Conservation (phyloP, 495 filamentous ascomycete species). For the Trichocladium uniseriatum region DNA sequence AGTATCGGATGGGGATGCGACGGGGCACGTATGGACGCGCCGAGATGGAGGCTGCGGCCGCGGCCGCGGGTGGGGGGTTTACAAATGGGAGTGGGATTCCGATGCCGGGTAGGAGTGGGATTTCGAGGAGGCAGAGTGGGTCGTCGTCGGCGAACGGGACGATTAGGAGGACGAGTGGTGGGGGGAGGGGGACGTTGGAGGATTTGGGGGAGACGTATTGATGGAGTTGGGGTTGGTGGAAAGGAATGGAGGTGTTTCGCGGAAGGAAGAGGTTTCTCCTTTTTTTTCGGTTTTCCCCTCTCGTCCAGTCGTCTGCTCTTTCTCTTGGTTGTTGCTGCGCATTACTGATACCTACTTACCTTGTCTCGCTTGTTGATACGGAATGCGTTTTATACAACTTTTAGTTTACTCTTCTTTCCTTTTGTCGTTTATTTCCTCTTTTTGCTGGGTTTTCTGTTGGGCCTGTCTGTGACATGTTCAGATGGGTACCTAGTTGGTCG, state of each 20-base stretch:
- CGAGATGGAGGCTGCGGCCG: conserved; percentile 37
- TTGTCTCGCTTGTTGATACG: background rate
- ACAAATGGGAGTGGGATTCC: conserved; percentile 35
- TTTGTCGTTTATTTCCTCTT: background rate
- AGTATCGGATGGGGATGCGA: conserved; percentile 37
- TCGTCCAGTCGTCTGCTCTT: background rate
- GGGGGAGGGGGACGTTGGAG: conserved; percentile 20
- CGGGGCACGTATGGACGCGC: conserved; percentile 41
- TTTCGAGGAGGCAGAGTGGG: conserved; percentile 38
- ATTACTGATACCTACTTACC: background rate
- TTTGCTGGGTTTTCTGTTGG: background rate
- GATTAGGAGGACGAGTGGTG: conserved; percentile 19
- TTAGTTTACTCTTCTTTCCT: background rate
- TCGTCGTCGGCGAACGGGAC: conserved; percentile 33
- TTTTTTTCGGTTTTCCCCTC: background rate
- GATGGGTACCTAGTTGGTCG: no score
- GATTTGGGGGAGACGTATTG: conserved; percentile 44
- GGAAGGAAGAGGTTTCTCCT: background rate
- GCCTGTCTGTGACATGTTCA: no score
- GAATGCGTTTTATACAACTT: background rate
- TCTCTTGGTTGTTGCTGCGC: background rate
- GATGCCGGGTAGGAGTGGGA: conserved; percentile 8
- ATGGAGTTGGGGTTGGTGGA: conserved; percentile 1
- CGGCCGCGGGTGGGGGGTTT: no score
- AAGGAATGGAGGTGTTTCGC: background rate